phyloP scores from a whole-genome alignment of 139 green algal species.

The Tetradesmus lagerheimii region DNA sequence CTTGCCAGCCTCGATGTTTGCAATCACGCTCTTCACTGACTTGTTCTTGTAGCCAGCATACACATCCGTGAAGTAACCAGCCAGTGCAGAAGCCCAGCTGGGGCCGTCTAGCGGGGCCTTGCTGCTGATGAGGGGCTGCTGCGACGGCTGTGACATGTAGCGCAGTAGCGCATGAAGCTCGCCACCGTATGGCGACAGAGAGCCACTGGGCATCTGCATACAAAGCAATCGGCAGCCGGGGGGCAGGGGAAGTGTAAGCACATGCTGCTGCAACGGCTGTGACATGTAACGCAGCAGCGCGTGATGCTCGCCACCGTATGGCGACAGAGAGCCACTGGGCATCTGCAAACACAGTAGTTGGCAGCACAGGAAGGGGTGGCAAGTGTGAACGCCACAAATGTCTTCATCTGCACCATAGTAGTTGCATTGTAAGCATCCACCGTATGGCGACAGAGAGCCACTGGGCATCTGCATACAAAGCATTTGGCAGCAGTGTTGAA shows the following conservation, averaged over 20 bases:
- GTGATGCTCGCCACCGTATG: no score
- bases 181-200: slow-evolving; percentile 64
- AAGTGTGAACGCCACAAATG: no score
- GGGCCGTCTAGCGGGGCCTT: not conserved
- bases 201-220: slow-evolving; percentile 35
- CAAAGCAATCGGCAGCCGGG: not conserved
- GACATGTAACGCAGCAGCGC: no score
- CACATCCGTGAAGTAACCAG: not conserved
- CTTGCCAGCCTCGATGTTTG: slow-evolving; percentile 50
- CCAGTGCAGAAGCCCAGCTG: not conserved
- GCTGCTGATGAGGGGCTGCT: not conserved
- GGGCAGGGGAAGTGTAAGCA: not conserved
- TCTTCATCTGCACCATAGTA: no score
- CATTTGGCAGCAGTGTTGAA: no score
- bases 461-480: not conserved
- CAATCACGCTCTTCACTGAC: slow-evolving; percentile 49
- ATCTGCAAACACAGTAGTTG: no score
- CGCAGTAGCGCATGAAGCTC: slow-evolving; percentile 60
- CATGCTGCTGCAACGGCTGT: not conserved
- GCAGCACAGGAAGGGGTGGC: no score
- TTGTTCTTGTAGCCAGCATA: slow-evolving; percentile 46
- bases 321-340: no score
- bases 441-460: slow-evolving; percentile 61
- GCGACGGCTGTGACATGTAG: slow-evolving; percentile 48
- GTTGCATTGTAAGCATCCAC: no score